Percentiles rank a stretch among this genome's conserved stretches.
phyloP scores from a whole-genome alignment of 306 rosid species.

The Trichosanthes truncata region DNA sequence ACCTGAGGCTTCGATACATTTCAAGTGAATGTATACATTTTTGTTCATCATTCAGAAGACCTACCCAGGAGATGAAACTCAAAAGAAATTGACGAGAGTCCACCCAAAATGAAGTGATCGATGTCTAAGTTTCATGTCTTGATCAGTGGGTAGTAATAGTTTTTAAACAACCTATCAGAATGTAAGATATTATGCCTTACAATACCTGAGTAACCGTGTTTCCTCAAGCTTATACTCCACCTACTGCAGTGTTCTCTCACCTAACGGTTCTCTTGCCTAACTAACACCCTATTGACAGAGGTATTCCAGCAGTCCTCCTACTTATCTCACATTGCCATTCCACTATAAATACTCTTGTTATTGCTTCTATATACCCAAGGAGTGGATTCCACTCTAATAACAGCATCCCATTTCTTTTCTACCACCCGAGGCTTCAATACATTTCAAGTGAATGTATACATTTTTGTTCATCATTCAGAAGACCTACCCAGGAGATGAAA shows the following conservation, averaged over 20 bases:
- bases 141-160: neutral
- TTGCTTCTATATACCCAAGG: neutral
- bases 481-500: neutral
- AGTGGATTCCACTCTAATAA: neutral
- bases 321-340: neutral
- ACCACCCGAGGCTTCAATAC: neutral
- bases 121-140: neutral
- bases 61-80: neutral
- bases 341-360: neutral
- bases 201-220: slow-evolving; percentile 57
- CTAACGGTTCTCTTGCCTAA: neutral
- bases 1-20: neutral
- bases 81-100: neutral
- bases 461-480: neutral
- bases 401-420: neutral
- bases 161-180: neutral
- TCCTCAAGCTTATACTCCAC: neutral
- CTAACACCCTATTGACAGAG: neutral
- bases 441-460: neutral
- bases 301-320: neutral
- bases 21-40: neutral
- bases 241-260: neutral
- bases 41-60: neutral
- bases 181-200: neutral
- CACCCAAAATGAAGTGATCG: neutral